Conservation (phyloP, 2,329 filamentous ascomycete genomes). For the Parastagonospora avenae region DNA sequence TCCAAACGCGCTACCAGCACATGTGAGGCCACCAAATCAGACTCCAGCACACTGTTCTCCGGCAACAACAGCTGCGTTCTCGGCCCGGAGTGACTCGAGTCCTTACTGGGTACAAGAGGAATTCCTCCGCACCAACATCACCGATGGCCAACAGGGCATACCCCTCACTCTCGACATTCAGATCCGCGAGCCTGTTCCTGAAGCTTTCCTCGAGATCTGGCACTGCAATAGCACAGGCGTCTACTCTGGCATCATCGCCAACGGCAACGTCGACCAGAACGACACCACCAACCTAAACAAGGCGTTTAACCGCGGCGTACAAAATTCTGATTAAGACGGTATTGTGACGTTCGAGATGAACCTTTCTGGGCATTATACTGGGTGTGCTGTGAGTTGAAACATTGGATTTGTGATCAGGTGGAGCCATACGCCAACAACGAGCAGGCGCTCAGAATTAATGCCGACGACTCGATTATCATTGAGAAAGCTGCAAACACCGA, state of each 20-base stretch:
- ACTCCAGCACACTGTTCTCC: slow-evolving; percentile 35
- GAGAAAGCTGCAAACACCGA: slow-evolving; percentile 56
- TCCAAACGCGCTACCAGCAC: too few relatives aligned
- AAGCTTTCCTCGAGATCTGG: slow-evolving; percentile 61
- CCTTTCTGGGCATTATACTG: slow-evolving; percentile 51
- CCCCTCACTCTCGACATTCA: slow-evolving; percentile 59
- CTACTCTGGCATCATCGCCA: slow-evolving; percentile 44
- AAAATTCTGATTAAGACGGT: slow-evolving; percentile 54
- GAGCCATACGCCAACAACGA: slow-evolving; percentile 52
- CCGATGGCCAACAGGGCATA: slow-evolving; percentile 56
- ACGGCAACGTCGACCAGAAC: slow-evolving; percentile 49
- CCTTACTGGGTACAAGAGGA: slow-evolving; percentile 56
- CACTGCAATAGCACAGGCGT: slow-evolving; percentile 48
- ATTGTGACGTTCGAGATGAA: slow-evolving; percentile 57
- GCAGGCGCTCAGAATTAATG: slow-evolving; percentile 55
- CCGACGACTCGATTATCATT: slow-evolving; percentile 56
- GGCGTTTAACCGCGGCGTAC: slow-evolving; percentile 56
- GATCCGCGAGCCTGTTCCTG: slow-evolving; percentile 57
- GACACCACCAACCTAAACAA: slow-evolving; percentile 41
- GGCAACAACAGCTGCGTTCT: slow-evolving; percentile 43
- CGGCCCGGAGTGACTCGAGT: slow-evolving; percentile 39
- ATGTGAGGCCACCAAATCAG: too few relatives aligned
- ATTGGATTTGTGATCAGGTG: slow-evolving; percentile 34
- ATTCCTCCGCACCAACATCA: slow-evolving; percentile 55
- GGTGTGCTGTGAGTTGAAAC: slow-evolving; percentile 11